Evolutionary conservation across 2,329 filamentous ascomycete species (phyloP).

Genomic region (Lachnellula suecica): DNA sequence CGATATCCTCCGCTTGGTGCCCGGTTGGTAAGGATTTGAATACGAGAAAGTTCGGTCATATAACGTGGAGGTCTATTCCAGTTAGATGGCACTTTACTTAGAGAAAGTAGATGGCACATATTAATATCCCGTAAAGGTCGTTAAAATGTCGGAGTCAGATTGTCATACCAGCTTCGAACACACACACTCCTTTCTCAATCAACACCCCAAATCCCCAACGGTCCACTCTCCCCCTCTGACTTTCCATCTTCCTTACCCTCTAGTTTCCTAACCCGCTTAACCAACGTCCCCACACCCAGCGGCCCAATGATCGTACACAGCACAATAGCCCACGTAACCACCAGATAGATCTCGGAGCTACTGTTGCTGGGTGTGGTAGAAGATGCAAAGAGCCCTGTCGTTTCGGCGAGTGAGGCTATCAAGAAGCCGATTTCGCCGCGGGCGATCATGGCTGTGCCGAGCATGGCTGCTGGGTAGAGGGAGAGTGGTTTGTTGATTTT

Average conservation of each 20-base stretch:
- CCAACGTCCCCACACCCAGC: conserved; percentile 45
- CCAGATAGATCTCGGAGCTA: conserved; percentile 42
- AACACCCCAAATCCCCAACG: conserved; percentile 2
- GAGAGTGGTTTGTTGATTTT: conserved; percentile 52
- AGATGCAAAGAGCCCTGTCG: conserved; percentile 1
- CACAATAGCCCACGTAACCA: conserved; percentile 53
- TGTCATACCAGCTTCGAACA: too few relatives aligned
- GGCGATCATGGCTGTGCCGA: conserved; percentile 49
- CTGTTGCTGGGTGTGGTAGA: not conserved
- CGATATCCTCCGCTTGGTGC: not conserved
- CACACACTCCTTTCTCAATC: too few relatives aligned
- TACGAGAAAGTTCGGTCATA: not conserved
- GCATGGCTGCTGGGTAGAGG: conserved; percentile 64
- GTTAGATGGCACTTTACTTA: too few relatives aligned
- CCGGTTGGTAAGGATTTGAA: not conserved
- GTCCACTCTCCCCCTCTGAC: not conserved
- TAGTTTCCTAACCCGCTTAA: conserved; percentile 37
- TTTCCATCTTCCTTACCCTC: not conserved
- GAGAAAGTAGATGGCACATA: too few relatives aligned
- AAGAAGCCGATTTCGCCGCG: conserved; percentile 6
- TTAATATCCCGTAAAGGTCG: too few relatives aligned
- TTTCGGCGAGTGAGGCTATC: conserved; percentile 4
- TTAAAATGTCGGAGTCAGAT: too few relatives aligned
- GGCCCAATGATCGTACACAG: conserved; percentile 52
- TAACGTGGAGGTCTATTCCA: not conserved